Percentiles rank a stretch among this genome's conserved stretches.
Conservation (phyloP, 768 basidiomycete species). For the Paxillus rubicundulus region DNA sequence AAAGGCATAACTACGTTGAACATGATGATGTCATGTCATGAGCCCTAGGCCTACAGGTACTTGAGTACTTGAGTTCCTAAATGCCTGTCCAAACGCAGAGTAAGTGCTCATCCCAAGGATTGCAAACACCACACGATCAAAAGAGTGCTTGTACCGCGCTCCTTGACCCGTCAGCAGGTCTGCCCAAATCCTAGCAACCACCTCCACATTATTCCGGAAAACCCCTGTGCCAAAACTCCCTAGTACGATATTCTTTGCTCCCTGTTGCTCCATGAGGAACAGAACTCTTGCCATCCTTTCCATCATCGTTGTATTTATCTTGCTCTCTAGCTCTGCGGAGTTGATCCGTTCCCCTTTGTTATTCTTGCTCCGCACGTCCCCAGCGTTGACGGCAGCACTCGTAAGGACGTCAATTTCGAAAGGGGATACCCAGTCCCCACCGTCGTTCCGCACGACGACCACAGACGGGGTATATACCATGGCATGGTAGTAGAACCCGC, state of each 20-base stretch:
- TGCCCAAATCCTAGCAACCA: slow-evolving; percentile 63
- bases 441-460: slow-evolving; percentile 60
- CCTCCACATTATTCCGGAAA: slow-evolving; percentile 60
- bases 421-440: slow-evolving; percentile 54
- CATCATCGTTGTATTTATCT: slow-evolving; percentile 57
- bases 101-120: slow-evolving; percentile 55
- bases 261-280: slow-evolving; percentile 60
- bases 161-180: slow-evolving; percentile 50
- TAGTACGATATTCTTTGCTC: slow-evolving; percentile 58
- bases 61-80: slow-evolving; percentile 25
- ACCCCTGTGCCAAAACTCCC: slow-evolving; percentile 81
- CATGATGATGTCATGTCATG: no score
- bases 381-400: slow-evolving; percentile 74
- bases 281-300: slow-evolving; percentile 72
- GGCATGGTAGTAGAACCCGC: slow-evolving; percentile 71
- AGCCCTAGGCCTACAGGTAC: no score
- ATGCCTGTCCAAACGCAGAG: slow-evolving; percentile 38
- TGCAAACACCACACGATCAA: slow-evolving; percentile 66
- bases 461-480: slow-evolving; percentile 74
- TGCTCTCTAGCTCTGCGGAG: slow-evolving; percentile 22
- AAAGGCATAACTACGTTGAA: no score
- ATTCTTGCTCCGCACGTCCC: slow-evolving; percentile 38
- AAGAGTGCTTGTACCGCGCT: slow-evolving; percentile 55
- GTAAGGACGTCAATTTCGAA: slow-evolving; percentile 65
- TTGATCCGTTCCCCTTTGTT: neutral